Evolutionary conservation across 192 early-diverging fungal species (phyloP).

Genomic region (Backusella liffmaniae): DNA sequence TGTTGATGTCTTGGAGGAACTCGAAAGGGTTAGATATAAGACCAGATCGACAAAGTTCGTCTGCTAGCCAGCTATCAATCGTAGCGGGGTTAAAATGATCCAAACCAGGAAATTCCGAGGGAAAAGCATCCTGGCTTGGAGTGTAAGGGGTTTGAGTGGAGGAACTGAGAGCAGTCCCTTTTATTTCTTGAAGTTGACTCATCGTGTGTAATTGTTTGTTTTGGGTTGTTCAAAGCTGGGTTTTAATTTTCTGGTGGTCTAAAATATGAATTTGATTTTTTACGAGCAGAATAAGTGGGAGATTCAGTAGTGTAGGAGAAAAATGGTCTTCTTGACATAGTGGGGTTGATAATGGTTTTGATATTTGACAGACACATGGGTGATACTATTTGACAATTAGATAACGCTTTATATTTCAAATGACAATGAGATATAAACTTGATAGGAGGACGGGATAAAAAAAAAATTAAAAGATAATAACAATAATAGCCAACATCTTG

Average conservation of each 20-base stretch:
- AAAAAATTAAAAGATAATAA: conserved; percentile 21
- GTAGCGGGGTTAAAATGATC: neutral
- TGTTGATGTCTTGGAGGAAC: neutral
- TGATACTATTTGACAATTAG: conserved; percentile 7
- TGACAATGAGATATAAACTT: neutral
- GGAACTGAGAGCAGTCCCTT: neutral
- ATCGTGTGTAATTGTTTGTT: neutral
- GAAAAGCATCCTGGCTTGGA: neutral
- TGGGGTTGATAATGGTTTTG: conserved; percentile 9
- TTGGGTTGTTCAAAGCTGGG: neutral
- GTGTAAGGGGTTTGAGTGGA: neutral
- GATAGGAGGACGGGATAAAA: neutral
- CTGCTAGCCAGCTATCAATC: conserved; percentile 50
- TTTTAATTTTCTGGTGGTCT: conserved; percentile 17
- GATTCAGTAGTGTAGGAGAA: conserved; percentile 39
- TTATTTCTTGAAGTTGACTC: conserved; percentile 4
- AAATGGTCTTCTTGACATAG: conserved; percentile 30
- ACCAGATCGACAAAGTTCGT: conserved; percentile 44
- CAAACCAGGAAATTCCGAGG: neutral
- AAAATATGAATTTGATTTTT: conserved; percentile 22
- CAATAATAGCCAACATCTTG: conserved; percentile 22
- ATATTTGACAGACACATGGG: conserved; percentile 11
- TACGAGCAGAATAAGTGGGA: conserved; percentile 31
- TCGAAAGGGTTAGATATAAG: conserved; percentile 27
- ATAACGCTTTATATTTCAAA: neutral